These are phyloP conservation scores for Alternaria novae-zelandiae DNA, from an alignment of 2,329 filamentous ascomycete genomes.

Conservation along the genomic window DNA sequence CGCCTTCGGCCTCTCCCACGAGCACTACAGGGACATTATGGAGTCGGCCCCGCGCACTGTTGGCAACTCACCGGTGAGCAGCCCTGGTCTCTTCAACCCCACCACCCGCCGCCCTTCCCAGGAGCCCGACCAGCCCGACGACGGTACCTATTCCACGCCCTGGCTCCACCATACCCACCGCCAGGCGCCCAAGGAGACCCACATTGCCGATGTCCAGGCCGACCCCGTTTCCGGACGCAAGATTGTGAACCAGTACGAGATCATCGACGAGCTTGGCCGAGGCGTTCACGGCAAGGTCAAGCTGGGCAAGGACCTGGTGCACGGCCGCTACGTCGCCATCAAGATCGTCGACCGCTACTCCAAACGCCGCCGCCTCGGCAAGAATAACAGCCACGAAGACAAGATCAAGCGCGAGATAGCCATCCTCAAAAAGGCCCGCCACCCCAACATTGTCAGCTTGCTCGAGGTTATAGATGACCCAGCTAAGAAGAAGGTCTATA, in stretches of 20 bases:
- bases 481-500: constrained; percentile 95
- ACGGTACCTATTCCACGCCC: constrained; percentile 56
- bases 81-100: constrained; percentile 56
- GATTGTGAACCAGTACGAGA: constrained; percentile 96
- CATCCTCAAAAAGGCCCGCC: constrained; percentile 96
- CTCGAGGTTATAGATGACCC: constrained; percentile 98
- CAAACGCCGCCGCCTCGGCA: constrained; percentile 88
- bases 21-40: constrained; percentile 42
- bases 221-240: constrained; percentile 91
- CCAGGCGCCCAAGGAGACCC: constrained; percentile 68
- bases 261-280: constrained; percentile 93
- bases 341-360: constrained; percentile 98
- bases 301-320: constrained; percentile 80
- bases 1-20: constrained; percentile 46
- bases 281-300: constrained; percentile 99
- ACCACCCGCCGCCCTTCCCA: constrained; percentile 37
- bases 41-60: constrained; percentile 51
- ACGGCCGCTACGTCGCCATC: constrained; percentile 84
- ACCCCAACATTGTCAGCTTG: constrained; percentile 94
- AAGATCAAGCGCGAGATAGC: constrained; percentile 96
- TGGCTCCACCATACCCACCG: constrained; percentile 58
- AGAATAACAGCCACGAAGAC: constrained; percentile 71
- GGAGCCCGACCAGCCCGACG: constrained; percentile 36
- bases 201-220: constrained; percentile 88
- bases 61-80: constrained; percentile 55